Base-by-base conservation (phyloP, 148 eudicot genomes). In the Simmondsia chinensis region DNA sequence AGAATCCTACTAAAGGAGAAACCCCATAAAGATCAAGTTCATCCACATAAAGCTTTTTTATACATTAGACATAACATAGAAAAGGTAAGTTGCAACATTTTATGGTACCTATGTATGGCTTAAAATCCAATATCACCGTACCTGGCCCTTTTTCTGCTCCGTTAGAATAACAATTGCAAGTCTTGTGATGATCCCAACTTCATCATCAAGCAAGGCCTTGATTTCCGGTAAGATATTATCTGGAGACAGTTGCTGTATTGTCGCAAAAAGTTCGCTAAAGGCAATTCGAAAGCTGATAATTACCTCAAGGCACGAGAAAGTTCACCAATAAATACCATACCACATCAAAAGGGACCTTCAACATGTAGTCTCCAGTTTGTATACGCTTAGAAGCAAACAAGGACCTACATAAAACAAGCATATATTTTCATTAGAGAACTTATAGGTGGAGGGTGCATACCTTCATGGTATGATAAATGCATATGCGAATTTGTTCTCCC, bases 141-240 rank as follows among this genome's bases (percentile, higher is more conserved):
- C 94, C 87, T 68, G 69, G 28, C 77, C 80, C 71, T 76, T 57
- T 43, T 42, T 69, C 59, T 67, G 83, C 74, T 87, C 87, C 22
- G 45, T 39, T 56, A 87, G 49, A 53, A 82, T 59, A 21, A 79
- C 66, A n/a, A 76, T 19, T 18, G 96, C 94, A 57, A 87, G 80
- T 73, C 70, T 87, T 9, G 82, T 76, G 39, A 63, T 55, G 65
- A 65, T 26, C 18, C 77, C 61, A 30, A 79, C 68, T 58, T 70
- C 54, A 41, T 74, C 54, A 54, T 69, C 69, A 39, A 82, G 59
- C 72, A 74, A 55, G 39, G 65, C 59, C 69, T 59, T 56, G 19
- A 82, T 49, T 26, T 67, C 69, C 20, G 75, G 71, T 33, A 48
- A 61, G 38, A 82, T 64, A 62, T 76, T 67, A 61, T 79, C 94